Conservation (phyloP, 2,329 filamentous ascomycete species). For the Fonsecaea multimorphosa region DNA sequence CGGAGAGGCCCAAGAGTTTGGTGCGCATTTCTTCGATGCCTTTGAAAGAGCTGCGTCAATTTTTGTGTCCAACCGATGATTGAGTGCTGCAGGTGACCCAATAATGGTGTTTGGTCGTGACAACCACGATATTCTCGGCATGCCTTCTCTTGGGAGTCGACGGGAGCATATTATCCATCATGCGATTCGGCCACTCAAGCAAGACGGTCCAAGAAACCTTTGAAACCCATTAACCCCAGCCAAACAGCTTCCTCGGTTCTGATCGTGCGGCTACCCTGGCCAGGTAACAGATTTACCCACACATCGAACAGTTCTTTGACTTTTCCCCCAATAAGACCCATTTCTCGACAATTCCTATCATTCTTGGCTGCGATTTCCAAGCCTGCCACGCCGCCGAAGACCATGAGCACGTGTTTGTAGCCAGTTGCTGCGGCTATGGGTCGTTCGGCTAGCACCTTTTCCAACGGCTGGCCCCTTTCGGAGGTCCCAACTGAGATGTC, state of each 20-base stretch:
- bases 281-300: slow-evolving; percentile 81
- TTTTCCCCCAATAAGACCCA: slow-evolving; percentile 68
- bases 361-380: slow-evolving; percentile 75
- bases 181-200: not conserved
- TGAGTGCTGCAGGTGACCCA: not conserved
- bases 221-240: slow-evolving; percentile 73
- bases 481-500: slow-evolving; percentile 84
- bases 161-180: not conserved
- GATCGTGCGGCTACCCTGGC: slow-evolving; percentile 81
- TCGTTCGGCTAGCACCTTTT: slow-evolving; percentile 49
- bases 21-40: not conserved
- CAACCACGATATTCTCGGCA: not conserved
- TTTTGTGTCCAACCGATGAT: not conserved
- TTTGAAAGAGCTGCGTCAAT: not conserved
- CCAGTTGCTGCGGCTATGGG: slow-evolving; percentile 47
- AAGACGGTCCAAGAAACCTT: slow-evolving; percentile 41
- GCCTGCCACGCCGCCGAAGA: slow-evolving; percentile 81
- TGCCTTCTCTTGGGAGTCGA: not conserved
- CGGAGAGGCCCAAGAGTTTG: not conserved
- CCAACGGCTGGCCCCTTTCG: slow-evolving; percentile 68
- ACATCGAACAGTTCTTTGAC: slow-evolving; percentile 78
- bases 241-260: slow-evolving; percentile 83
- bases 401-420: slow-evolving; percentile 72
- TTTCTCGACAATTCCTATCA: slow-evolving; percentile 63
- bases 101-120: not conserved